These are phyloP conservation scores for Speleostelium caveatum DNA, from an alignment of 78 protist genomes.

Conservation along the genomic window DNA sequence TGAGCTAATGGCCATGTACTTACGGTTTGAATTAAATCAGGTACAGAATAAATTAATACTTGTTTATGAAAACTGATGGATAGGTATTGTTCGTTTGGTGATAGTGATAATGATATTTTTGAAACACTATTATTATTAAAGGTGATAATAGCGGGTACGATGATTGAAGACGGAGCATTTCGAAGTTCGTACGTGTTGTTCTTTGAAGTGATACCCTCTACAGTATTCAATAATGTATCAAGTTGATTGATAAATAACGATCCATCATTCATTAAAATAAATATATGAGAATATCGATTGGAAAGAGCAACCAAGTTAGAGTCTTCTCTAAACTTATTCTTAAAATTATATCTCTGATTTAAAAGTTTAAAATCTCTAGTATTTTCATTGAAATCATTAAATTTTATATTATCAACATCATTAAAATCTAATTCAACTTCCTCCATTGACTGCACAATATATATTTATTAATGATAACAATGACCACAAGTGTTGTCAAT, in stretches of 20 bases:
- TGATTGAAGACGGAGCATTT: too few species aligned
- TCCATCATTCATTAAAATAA: too few species aligned
- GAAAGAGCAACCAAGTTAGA: too few species aligned
- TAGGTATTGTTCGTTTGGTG: background rate
- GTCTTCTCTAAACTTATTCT: too few species aligned
- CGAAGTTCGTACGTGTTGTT: too few species aligned
- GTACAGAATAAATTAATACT: background rate
- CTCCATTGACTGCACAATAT: conserved; percentile 2
- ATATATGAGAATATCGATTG: too few species aligned
- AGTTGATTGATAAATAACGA: too few species aligned
- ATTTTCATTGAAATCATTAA: background rate
- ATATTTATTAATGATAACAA: background rate
- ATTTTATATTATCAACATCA: background rate
- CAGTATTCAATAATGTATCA: too few species aligned
- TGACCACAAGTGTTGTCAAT: background rate
- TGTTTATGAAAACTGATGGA: background rate
- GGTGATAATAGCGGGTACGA: too few species aligned
- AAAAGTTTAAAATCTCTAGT: background rate
- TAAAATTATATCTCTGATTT: background rate
- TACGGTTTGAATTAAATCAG: background rate
- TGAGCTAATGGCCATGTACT: background rate
- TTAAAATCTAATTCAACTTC: background rate
- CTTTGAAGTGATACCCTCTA: too few species aligned
- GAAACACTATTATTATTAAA: too few species aligned
- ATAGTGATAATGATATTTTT: background rate